phyloP scores from a whole-genome alignment of 2,329 filamentous ascomycete species.

The Leptosphaerulina australis region DNA sequence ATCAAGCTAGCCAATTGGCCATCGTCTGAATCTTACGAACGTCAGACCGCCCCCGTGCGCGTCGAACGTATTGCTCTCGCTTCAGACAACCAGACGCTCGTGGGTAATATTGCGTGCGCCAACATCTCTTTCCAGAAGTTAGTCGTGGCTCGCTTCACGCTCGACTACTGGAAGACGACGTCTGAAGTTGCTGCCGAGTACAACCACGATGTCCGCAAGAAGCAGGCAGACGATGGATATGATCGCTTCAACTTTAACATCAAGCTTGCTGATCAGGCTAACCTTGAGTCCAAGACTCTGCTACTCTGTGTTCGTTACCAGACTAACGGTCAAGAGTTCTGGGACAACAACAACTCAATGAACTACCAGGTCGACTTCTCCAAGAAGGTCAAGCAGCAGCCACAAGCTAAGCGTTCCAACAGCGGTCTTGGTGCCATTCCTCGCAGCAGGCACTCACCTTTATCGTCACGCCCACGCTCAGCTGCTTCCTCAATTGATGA shows the following conservation, averaged over 20 bases:
- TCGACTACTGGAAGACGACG: conserved; percentile 98
- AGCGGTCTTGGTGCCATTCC: conserved; percentile 56
- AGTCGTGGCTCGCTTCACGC: conserved; percentile 90
- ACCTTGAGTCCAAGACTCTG: conserved; percentile 90
- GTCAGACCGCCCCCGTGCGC: conserved; percentile 71
- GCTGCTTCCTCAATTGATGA: conserved; percentile 66
- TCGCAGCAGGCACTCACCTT: conserved; percentile 56
- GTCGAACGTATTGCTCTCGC: conserved; percentile 89
- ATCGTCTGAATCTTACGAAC: conserved; percentile 61
- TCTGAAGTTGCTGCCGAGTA: conserved; percentile 93
- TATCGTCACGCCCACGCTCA: conserved; percentile 55
- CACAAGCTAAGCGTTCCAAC: conserved; percentile 41
- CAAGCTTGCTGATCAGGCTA: conserved; percentile 86
- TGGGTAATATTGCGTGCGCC: conserved; percentile 82
- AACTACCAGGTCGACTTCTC: conserved; percentile 96
- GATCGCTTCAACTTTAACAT: conserved; percentile 96
- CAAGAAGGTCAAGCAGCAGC: conserved; percentile 70
- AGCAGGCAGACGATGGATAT: conserved; percentile 68
- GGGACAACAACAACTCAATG: conserved; percentile 87
- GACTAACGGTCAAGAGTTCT: conserved; percentile 83
- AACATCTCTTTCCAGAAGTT: conserved; percentile 90
- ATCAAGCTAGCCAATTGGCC: conserved; percentile 86
- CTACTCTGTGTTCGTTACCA: conserved; percentile 90
- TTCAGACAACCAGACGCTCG: conserved; percentile 80
- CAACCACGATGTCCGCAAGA: conserved; percentile 75